A percentile compares a stretch with the other conserved stretches of the same genome.
These are phyloP conservation scores for Didymella arachidicola DNA, from an alignment of 2,329 filamentous ascomycete genomes.

Conservation along the genomic window DNA sequence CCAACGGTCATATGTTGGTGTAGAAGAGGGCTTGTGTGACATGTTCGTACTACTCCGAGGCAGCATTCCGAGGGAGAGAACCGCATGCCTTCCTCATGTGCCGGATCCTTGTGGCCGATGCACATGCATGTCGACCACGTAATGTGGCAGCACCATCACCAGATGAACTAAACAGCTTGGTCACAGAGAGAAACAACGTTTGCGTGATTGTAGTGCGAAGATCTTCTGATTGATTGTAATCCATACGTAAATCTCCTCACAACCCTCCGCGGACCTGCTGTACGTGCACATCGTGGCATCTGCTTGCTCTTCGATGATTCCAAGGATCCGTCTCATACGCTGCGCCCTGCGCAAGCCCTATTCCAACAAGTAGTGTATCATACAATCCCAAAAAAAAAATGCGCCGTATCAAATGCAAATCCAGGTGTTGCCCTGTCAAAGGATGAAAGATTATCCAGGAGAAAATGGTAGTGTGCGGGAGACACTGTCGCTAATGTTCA, in stretches of 20 bases:
- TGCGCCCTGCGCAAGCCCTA: slow-evolving; percentile 14
- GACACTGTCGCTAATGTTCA: slow-evolving; percentile 33
- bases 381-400: slow-evolving; percentile 6
- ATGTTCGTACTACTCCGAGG: not conserved
- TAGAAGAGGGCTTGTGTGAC: not conserved
- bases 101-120: slow-evolving; percentile 4
- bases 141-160: not conserved
- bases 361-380: slow-evolving; percentile 20
- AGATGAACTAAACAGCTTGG: not conserved
- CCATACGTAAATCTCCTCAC: slow-evolving; percentile 1
- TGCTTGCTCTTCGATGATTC: slow-evolving; percentile 12
- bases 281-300: slow-evolving; percentile 13
- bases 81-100: not conserved
- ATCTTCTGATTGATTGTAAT: slow-evolving; percentile 1
- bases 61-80: slow-evolving; percentile 10
- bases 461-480: slow-evolving; percentile 18
- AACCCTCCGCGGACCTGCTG: not conserved
- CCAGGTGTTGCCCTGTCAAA: slow-evolving; percentile 14
- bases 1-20: not conserved
- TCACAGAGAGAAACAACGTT: not conserved
- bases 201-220: not conserved
- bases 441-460: slow-evolving; percentile 2
- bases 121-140: slow-evolving; percentile 1
- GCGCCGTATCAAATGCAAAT: slow-evolving; percentile 19
- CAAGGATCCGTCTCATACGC: not conserved